These are phyloP conservation scores for Breviolum minutum DNA, from an alignment of 73 alveolate species.

Conservation along the genomic window DNA sequence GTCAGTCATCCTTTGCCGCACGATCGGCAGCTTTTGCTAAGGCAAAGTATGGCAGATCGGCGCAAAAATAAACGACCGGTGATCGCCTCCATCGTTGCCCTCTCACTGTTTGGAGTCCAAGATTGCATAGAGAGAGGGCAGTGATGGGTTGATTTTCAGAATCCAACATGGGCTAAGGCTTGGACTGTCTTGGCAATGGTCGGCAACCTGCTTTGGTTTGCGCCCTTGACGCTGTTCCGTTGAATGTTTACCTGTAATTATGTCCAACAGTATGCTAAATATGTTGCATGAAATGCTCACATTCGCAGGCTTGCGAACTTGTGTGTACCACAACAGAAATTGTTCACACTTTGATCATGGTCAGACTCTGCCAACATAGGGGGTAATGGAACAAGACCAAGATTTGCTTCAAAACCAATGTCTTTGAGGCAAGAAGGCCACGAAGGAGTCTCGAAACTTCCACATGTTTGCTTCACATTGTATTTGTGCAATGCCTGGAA, in stretches of 20 bases:
- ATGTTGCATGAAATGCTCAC: too few species aligned
- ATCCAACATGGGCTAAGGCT: background rate
- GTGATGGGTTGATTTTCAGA: background rate
- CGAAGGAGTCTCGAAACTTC: background rate
- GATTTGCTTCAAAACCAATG: background rate
- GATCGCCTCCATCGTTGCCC: slow-evolving; percentile 59
- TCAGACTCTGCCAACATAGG: too few species aligned
- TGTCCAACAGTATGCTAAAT: background rate
- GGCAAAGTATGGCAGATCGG: slow-evolving; percentile 39
- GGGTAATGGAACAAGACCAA: too few species aligned
- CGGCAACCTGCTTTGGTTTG: slow-evolving; percentile 81
- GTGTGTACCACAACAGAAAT: too few species aligned
- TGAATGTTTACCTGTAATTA: too few species aligned
- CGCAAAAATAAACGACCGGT: slow-evolving; percentile 37
- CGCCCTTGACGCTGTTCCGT: background rate
- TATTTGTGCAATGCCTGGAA: too few species aligned
- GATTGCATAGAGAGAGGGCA: background rate
- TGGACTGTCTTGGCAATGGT: slow-evolving; percentile 61
- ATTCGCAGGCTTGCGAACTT: too few species aligned
- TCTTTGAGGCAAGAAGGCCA: slow-evolving; percentile 33
- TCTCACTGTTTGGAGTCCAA: slow-evolving; percentile 8
- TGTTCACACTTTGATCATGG: too few species aligned
- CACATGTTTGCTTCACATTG: too few species aligned
- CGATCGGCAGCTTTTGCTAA: background rate
- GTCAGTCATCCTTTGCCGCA: background rate